These are phyloP conservation scores for Stagonosporopsis rhizophila DNA, from an alignment of 2,329 filamentous ascomycete genomes.

Conservation along the genomic window DNA sequence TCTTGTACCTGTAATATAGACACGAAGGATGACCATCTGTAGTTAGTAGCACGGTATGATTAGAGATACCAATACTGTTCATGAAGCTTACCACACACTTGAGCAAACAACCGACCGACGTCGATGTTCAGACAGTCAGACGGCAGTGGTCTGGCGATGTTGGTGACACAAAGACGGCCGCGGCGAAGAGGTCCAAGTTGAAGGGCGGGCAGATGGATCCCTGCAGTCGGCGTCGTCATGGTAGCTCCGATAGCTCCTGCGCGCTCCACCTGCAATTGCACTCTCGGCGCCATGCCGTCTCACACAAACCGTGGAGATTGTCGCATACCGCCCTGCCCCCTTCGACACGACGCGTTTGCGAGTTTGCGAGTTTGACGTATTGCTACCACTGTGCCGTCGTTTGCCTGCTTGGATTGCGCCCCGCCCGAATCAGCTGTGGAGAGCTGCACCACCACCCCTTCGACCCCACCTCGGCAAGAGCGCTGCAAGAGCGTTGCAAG, in stretches of 20 bases:
- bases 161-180: constrained; percentile 8
- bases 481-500: too few relatives aligned
- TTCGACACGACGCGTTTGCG: not conserved
- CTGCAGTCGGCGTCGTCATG: constrained; percentile 12
- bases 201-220: not conserved
- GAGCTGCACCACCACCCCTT: not conserved
- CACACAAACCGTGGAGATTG: not conserved
- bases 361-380: not conserved
- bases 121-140: not conserved
- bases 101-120: too few relatives aligned
- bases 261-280: constrained; percentile 16
- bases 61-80: not conserved
- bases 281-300: constrained; percentile 23
- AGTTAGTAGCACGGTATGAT: not conserved
- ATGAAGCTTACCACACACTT: not conserved
- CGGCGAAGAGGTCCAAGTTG: constrained; percentile 2
- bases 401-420: constrained; percentile 8
- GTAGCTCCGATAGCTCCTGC: constrained; percentile 28
- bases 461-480: not conserved
- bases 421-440: not conserved
- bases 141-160: not conserved
- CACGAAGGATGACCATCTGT: not conserved
- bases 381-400: constrained; percentile 3
- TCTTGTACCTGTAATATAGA: constrained; percentile 13
- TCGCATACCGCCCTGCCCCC: not conserved